Percentiles rank a stretch among this genome's conserved stretches.
phyloP scores from a whole-genome alignment of 1,284 basidiomycete genomes.

The Singerocomus inundabilis region DNA sequence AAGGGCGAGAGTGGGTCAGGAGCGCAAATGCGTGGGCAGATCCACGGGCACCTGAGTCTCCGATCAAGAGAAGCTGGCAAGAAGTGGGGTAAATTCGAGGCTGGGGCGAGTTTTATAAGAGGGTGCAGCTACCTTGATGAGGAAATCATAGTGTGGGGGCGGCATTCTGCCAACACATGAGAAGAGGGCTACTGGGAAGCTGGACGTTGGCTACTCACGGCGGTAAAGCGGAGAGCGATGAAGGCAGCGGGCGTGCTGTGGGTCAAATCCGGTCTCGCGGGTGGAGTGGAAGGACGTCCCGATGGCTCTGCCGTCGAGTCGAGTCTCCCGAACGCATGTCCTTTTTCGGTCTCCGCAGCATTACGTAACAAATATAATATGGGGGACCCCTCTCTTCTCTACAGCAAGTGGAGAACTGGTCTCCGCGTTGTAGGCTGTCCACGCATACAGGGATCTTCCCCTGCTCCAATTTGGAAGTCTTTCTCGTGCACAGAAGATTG shows the following conservation, averaged over 20 bases:
- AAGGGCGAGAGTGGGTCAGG: background rate
- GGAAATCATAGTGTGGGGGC: conserved; percentile 86
- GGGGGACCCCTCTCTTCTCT: too few species aligned
- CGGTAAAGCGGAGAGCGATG: too few species aligned
- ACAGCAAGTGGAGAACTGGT: background rate
- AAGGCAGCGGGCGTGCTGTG: too few species aligned
- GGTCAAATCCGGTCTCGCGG: too few species aligned
- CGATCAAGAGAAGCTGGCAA: conserved; percentile 85
- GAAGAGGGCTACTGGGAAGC: too few species aligned
- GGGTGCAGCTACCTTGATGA: conserved; percentile 73
- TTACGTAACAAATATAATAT: too few species aligned
- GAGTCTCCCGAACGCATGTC: too few species aligned
- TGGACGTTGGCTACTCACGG: too few species aligned
- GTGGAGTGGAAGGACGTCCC: too few species aligned
- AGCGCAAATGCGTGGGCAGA: background rate
- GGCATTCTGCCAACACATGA: conserved; percentile 50
- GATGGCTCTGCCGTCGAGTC: too few species aligned
- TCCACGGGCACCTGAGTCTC: conserved; percentile 77
- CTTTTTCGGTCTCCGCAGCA: too few species aligned
- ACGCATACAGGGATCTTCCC: background rate
- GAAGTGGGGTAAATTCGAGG: conserved; percentile 5
- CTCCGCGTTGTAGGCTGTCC: background rate
- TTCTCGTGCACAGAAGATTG: background rate
- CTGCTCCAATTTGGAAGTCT: background rate
- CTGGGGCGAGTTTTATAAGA: background rate